These are phyloP conservation scores for Fusarium proliferatum DNA, from an alignment of 2,329 filamentous ascomycete species.

Conservation along the genomic window DNA sequence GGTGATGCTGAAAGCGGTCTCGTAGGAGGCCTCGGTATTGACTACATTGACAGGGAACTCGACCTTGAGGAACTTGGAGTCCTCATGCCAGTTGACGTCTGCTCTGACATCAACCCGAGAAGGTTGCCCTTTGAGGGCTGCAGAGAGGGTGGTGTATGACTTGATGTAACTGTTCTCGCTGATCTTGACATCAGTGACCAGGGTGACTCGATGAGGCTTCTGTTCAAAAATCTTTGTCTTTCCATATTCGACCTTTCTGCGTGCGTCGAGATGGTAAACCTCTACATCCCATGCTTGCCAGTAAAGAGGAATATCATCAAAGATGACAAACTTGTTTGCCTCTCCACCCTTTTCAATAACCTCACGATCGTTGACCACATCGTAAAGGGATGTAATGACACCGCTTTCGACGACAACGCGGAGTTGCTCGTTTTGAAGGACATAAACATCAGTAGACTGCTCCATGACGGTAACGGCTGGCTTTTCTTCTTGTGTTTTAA, in stretches of 20 bases:
- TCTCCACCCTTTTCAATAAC: constrained; percentile 78
- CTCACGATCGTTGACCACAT: constrained; percentile 78
- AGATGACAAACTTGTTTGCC: constrained; percentile 92
- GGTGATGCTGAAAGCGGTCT: constrained; percentile 92
- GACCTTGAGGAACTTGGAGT: constrained; percentile 98
- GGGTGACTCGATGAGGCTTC: constrained; percentile 79
- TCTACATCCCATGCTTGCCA: constrained; percentile 99
- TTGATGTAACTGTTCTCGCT: constrained; percentile 88
- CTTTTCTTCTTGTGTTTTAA: constrained; percentile 58
- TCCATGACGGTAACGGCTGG: constrained; percentile 65
- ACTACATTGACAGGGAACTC: constrained; percentile 94
- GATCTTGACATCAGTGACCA: constrained; percentile 87
- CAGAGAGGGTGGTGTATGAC: constrained; percentile 83
- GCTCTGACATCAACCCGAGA: constrained; percentile 82
- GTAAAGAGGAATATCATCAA: constrained; percentile 96
- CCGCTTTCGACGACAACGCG: constrained; percentile 79
- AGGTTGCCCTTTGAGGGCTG: constrained; percentile 67
- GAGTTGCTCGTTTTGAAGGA: constrained; percentile 82
- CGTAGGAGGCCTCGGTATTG: constrained; percentile 93
- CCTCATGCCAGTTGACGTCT: constrained; percentile 97
- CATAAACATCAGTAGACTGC: constrained; percentile 71
- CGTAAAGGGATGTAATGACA: constrained; percentile 85
- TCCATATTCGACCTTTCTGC: constrained; percentile 77
- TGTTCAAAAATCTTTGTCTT: constrained; percentile 78
- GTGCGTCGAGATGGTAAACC: constrained; percentile 91